A percentile compares a stretch with the other conserved stretches of the same genome.
phyloP scores from a whole-genome alignment of 768 basidiomycete species.

The Boletus bicolor region DNA sequence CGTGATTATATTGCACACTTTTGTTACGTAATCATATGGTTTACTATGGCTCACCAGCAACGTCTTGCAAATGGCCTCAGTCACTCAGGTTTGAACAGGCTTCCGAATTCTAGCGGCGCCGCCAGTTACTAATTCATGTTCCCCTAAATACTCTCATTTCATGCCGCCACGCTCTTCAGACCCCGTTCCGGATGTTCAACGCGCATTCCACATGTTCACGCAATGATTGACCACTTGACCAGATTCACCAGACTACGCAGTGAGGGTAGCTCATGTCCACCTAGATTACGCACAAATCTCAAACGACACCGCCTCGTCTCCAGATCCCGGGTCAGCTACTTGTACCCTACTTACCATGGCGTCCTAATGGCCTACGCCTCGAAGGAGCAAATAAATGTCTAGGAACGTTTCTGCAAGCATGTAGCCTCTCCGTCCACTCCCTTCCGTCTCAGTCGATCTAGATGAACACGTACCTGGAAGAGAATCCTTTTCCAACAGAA shows the following conservation, averaged over 20 bases:
- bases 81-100: slow-evolving; percentile 2
- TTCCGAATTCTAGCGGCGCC: slow-evolving; percentile 7
- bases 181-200: slow-evolving; percentile 29
- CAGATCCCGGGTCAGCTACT: slow-evolving; percentile 8
- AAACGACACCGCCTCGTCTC: slow-evolving; percentile 19
- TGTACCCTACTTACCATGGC: background rate
- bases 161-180: slow-evolving; percentile 23
- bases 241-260: slow-evolving; percentile 23
- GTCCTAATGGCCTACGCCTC: slow-evolving; percentile 3
- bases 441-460: background rate
- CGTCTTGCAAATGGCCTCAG: slow-evolving; percentile 1
- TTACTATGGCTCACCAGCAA: background rate
- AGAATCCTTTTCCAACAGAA: background rate
- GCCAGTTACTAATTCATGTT: slow-evolving; percentile 8
- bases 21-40: slow-evolving; percentile 16
- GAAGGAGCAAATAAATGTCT: background rate
- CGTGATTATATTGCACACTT: background rate
- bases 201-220: slow-evolving; percentile 34
- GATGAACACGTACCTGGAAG: background rate
- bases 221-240: slow-evolving; percentile 26
- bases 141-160: slow-evolving; percentile 18
- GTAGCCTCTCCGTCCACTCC: background rate
- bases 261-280: slow-evolving; percentile 24
- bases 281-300: slow-evolving; percentile 20
- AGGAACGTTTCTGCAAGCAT: slow-evolving; percentile 4